Base-by-base conservation (phyloP, 345 rosid species). In the Adansonia digitata region DNA sequence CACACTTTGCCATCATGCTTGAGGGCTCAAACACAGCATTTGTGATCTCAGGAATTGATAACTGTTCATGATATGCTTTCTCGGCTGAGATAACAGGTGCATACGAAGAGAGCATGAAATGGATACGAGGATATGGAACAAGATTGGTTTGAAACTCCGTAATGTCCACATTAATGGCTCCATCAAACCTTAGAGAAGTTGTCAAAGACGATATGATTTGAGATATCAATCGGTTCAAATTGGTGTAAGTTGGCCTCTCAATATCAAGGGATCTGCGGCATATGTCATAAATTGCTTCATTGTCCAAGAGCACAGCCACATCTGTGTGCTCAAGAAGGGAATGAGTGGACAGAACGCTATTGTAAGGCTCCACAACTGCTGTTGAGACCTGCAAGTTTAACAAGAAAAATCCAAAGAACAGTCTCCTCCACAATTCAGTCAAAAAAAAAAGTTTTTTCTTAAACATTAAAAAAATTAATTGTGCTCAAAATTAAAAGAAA, bases 341-440 rank as follows among this genome's bases (percentile, higher is more conserved):
- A 56, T 56, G 61, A 10, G 61, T 56, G 14, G 61, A 56, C 61
- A 56, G 61, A 56, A 56, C 61, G 7, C 61, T 56, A 26, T 56
- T 56, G 61, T 56, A 56, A 56, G 61, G 61, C 61, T 56, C 61
- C 13, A 56, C 61, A 56, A 56, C 61, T 10, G 61, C 91, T 31
- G 94, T 91, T 52, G 97, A 91, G 74, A 91, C 97, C 93, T 91
- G 83, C 69, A 65, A n/a, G 52, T 75, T 73, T 37, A 63, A 63
- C 27, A 37, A 63, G 42, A 39, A n/a, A 63, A 63, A n/a, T 24
- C 29, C 1, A 59, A 59, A 59, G 18, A 10, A 17, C 2, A 22
- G 60, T 55, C 63, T 55, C 63, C 34, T 3, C 5, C 37, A 59
- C 63, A 10, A n/a, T 37, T 10, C 7, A 37, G 68, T 56, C 11